Conservation (phyloP, 2,329 filamentous ascomycete species). For the Calonectria henricotiae region DNA sequence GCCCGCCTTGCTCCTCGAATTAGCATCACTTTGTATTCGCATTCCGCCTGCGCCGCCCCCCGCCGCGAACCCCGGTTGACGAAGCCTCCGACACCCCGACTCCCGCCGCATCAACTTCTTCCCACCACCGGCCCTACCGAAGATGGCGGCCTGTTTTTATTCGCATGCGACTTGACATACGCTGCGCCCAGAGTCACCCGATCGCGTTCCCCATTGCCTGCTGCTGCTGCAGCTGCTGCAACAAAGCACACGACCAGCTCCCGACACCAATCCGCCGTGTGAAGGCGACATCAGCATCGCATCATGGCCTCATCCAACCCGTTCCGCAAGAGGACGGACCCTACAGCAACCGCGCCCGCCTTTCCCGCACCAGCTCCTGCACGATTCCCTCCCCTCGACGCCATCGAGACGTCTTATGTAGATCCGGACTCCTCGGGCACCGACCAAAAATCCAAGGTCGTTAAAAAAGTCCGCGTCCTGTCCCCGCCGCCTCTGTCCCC, state of each 20-base stretch:
- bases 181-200: conserved; percentile 39
- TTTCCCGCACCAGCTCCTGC: conserved; percentile 34
- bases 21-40: conserved; percentile 35
- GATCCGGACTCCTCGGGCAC: conserved; percentile 55
- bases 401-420: conserved; percentile 52
- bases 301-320: conserved; percentile 65
- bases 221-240: neutral
- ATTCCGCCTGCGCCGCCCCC: conserved; percentile 39
- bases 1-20: conserved; percentile 16
- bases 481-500: conserved; percentile 76
- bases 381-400: conserved; percentile 53
- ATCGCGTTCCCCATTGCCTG: conserved; percentile 11
- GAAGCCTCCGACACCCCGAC: conserved; percentile 37
- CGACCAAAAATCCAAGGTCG: conserved; percentile 67
- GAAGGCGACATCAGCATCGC: conserved; percentile 36
- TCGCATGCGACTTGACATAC: conserved; percentile 51
- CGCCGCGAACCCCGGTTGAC: conserved; percentile 34
- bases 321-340: conserved; percentile 65
- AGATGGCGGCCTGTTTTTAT: conserved; percentile 52
- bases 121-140: conserved; percentile 51
- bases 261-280: conserved; percentile 36
- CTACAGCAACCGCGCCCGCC: conserved; percentile 45
- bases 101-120: conserved; percentile 31
- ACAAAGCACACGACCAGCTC: conserved; percentile 29
- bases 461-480: conserved; percentile 79